Base-by-base conservation (phyloP, 352 stramenopile genomes). In the Aphanomyces euteiches region DNA sequence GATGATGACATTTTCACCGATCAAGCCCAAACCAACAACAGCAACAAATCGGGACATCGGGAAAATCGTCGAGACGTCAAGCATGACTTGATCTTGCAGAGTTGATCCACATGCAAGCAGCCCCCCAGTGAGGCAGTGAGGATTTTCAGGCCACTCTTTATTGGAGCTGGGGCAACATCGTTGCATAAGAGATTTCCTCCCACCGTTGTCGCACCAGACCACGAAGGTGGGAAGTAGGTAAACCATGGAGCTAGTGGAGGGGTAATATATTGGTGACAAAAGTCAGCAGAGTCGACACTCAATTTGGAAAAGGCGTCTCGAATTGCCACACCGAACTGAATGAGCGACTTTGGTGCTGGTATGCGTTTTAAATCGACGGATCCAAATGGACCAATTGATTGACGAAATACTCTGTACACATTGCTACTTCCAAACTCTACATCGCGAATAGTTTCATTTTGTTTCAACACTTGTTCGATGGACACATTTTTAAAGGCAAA, bases 401-500 rank as follows among this genome's bases (percentile, higher is more conserved):
- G 7, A 13, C 34, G 43, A 58, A 67, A 67, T 28, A 28, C 28
- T 28, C 28, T 28, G 28, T 28, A 28, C 28, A 28, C 28, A 28
- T 28, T 28, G 28, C 28, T 28, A 28, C 28, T 28, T 28, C 28
- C 28, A 28, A 28, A 2, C 28, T 28, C 28, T 28, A 28, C 28
- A 28, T 28, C 28, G 28, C 4, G 47, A 17, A 67, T 28, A 10
- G 59, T 67, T 36, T 10, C 19, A 19, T 67, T 67, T 63, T 67
- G n/a, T 28, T 36, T 17, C 5, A 67, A 41, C 4, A 67, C 10
- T 4, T 10, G 1, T 41, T 67, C n/a, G 5, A 37, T 63, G 17
- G 19, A 54, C 4, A 57, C 15, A 41, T 67, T 67, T 15, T 37
- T 0, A 56, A 57, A 67, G 3, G 60, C 60, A 56, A 67, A 67